These are phyloP conservation scores for Fusarium sulawesiense DNA, from an alignment of 2,329 filamentous ascomycete genomes.

Conservation along the genomic window DNA sequence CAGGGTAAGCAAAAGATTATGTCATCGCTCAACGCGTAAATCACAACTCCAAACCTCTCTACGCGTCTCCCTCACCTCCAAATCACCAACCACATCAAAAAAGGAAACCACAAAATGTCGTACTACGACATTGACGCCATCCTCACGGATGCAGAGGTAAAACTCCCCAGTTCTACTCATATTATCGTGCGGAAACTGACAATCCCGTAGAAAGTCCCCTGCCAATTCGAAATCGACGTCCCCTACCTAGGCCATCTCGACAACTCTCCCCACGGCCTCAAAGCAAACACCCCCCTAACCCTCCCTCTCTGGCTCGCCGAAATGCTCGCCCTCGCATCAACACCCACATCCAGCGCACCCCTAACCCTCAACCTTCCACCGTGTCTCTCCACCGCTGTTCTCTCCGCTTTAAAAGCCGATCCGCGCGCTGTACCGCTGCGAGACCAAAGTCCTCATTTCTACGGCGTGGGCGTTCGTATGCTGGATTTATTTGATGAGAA, in stretches of 20 bases:
- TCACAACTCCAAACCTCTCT: slow-evolving; percentile 17
- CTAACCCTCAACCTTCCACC: slow-evolving; percentile 84
- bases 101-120: slow-evolving; percentile 60
- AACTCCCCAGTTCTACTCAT: too few species aligned
- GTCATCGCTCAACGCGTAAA: slow-evolving; percentile 42
- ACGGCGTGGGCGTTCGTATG: slow-evolving; percentile 84
- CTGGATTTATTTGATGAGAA: slow-evolving; percentile 89
- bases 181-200: not conserved
- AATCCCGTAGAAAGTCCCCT: slow-evolving; percentile 84
- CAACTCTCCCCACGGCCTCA: slow-evolving; percentile 81
- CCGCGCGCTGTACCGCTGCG: slow-evolving; percentile 86
- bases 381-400: slow-evolving; percentile 80
- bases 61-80: slow-evolving; percentile 32
- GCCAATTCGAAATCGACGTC: slow-evolving; percentile 91
- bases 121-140: slow-evolving; percentile 90
- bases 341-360: slow-evolving; percentile 65
- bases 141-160: slow-evolving; percentile 83
- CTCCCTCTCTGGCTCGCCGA: slow-evolving; percentile 95
- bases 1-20: slow-evolving; percentile 38
- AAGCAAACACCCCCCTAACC: slow-evolving; percentile 80
- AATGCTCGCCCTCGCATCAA: slow-evolving; percentile 82
- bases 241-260: slow-evolving; percentile 90
- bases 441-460: slow-evolving; percentile 87
- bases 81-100: too few species aligned
- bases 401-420: slow-evolving; percentile 92